phyloP scores from a whole-genome alignment of 768 basidiomycete species.

The Tulasnella sp. region DNA sequence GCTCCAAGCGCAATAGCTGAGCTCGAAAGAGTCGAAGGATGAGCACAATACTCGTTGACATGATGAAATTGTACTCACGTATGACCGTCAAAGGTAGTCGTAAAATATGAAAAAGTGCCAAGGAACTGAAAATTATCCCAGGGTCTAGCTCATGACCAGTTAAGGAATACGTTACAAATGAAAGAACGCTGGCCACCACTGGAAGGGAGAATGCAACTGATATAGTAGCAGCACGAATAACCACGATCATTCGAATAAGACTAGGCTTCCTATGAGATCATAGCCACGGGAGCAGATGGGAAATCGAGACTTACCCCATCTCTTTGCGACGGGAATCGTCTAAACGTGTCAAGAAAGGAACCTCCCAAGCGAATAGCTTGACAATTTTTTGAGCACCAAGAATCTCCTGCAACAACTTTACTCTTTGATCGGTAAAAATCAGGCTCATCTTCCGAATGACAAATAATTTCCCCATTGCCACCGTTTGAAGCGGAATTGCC shows the following conservation, averaged over 20 bases:
- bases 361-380: conserved; percentile 7
- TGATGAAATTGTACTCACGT: no score
- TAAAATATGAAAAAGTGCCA: conserved; percentile 51
- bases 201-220: conserved; percentile 48
- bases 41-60: no score
- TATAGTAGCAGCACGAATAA: conserved; percentile 51
- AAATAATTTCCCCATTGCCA: conserved; percentile 48
- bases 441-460: conserved; percentile 41
- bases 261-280: conserved; percentile 43
- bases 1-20: no score
- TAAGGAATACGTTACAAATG: conserved; percentile 52
- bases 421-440: conserved; percentile 49
- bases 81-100: conserved; percentile 62
- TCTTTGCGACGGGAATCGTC: no score
- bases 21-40: no score
- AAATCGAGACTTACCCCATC: no score
- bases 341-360: no score
- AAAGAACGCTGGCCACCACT: conserved; percentile 49
- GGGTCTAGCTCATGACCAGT: conserved; percentile 44
- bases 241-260: conserved; percentile 43
- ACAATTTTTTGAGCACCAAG: conserved; percentile 29
- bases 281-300: conserved; percentile 24
- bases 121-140: conserved; percentile 53
- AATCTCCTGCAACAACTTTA: conserved; percentile 52
- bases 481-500: conserved; percentile 49